phyloP scores from a whole-genome alignment of 1,284 basidiomycete species.

The Ustilago curta region DNA sequence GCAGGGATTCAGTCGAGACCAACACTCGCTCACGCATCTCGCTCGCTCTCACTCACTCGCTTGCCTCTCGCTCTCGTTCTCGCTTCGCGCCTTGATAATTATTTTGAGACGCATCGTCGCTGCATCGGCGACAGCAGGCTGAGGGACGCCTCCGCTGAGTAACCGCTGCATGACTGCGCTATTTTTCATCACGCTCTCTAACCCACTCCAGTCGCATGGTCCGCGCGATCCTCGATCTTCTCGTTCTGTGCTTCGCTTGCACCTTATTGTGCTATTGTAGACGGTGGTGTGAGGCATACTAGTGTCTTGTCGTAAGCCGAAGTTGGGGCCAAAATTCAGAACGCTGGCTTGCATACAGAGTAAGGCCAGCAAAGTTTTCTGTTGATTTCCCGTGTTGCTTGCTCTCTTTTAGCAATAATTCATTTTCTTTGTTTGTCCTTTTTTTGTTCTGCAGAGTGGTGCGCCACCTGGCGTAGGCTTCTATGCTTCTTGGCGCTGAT shows the following conservation, averaged over 20 bases:
- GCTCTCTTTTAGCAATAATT: neutral
- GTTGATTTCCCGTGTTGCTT: neutral
- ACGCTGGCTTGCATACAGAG: too few species aligned
- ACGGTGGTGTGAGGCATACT: too few species aligned
- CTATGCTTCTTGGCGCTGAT: constrained; percentile 19
- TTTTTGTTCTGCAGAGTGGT: neutral
- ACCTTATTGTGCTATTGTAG: too few species aligned
- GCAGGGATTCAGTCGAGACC: constrained; percentile 17
- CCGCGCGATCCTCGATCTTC: too few species aligned
- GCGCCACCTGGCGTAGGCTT: constrained; percentile 7
- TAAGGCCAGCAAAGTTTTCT: neutral
- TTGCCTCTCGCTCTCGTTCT: neutral
- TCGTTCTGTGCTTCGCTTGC: too few species aligned
- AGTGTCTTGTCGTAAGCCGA: too few species aligned
- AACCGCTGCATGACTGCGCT: constrained; percentile 2
- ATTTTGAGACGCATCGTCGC: neutral
- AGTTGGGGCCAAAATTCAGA: too few species aligned
- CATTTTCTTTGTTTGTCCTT: neutral
- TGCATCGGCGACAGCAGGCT: constrained; percentile 1
- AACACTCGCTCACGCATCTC: constrained; percentile 19
- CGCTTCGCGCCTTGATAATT: neutral
- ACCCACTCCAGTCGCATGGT: too few species aligned
- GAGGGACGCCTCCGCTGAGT: constrained; percentile 2
- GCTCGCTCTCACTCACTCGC: constrained; percentile 13
- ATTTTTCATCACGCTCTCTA: constrained; percentile 3